These are phyloP conservation scores for Diaporthe amygdali DNA, from an alignment of 2,329 filamentous ascomycete genomes.

Conservation along the genomic window DNA sequence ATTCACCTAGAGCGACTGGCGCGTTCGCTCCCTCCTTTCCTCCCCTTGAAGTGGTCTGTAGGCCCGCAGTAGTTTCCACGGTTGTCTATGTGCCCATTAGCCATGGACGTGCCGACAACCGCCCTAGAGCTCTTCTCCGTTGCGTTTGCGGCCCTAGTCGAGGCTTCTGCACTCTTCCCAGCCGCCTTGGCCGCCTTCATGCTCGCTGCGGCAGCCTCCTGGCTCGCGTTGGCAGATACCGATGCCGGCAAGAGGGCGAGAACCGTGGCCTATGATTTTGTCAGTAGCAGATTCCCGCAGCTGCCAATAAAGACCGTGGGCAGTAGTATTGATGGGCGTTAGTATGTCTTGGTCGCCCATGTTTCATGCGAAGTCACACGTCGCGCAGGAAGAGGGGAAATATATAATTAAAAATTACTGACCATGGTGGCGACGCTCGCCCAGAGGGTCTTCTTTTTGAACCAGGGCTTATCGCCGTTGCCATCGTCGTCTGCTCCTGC, in stretches of 20 bases:
- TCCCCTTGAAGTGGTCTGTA: not conserved
- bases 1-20: not conserved
- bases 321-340: too few relatives aligned
- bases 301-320: not conserved
- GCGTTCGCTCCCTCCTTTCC: not conserved
- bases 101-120: conserved; percentile 10
- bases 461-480: conserved; percentile 14
- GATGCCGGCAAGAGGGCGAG: conserved; percentile 10
- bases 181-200: conserved; percentile 13
- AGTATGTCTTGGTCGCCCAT: not conserved
- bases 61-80: not conserved
- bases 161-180: conserved; percentile 10
- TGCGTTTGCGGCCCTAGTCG: conserved; percentile 1
- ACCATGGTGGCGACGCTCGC: conserved; percentile 15
- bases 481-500: not conserved
- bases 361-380: not conserved
- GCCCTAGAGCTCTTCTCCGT: conserved; percentile 17
- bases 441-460: conserved; percentile 20
- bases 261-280: not conserved
- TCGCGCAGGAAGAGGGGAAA: not conserved
- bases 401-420: not conserved
- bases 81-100: conserved; percentile 15
- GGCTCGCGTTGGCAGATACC: conserved; percentile 12
- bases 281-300: not conserved
- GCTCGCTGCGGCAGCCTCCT: conserved; percentile 10